Evolutionary conservation across 331 rosid genomes (phyloP), one percentile per base, ranked within the genome.

Genomic region (Phaseolus coccineus): DNA sequence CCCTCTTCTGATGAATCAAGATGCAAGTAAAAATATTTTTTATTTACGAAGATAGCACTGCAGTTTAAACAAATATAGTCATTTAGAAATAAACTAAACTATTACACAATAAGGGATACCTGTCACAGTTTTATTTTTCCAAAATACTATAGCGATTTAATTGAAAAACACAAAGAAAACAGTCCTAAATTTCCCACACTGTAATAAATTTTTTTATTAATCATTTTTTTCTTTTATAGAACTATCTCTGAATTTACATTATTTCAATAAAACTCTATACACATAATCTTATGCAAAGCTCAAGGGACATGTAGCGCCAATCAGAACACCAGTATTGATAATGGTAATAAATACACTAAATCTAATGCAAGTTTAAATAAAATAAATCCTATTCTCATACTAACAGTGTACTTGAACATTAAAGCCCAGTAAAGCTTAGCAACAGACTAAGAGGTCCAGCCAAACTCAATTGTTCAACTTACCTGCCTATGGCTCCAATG

Each of bases 401-500:
- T 74, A 51, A 67, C 25, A 24, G 42, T 13, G 47, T 22, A 37
- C 77, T 55, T 59, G 74, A 22, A 47, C 79, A 40, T 65, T n/a
- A 67, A 71, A 61, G 35, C 51, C 69, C 37, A 42, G 48, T 6
- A 76, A 64, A 65, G 58, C 66, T 46, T 75, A n/a, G 64, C 77
- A 59, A 30, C 44, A 59, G 22, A 75, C 52, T 44, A 37, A 71
- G 63, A 16, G 61, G 69, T 76, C 58, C 65, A 77, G 73, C 40
- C 31, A 67, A 66, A 74, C 75, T 42, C 47, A 67, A 31, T 55
- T 39, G 55, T 76, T 61, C 73, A 81, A 61, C 69, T 83, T 71
- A 61, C 98, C 99, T 95, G 85, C 96, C 93, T 37, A 91, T 80
- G 74, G 98, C 97, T 71, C 99, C 99, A 78, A 95, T 81, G 39